Evolutionary conservation across 768 basidiomycete genomes (phyloP).

Genomic region (Lactarius hengduanensis): DNA sequence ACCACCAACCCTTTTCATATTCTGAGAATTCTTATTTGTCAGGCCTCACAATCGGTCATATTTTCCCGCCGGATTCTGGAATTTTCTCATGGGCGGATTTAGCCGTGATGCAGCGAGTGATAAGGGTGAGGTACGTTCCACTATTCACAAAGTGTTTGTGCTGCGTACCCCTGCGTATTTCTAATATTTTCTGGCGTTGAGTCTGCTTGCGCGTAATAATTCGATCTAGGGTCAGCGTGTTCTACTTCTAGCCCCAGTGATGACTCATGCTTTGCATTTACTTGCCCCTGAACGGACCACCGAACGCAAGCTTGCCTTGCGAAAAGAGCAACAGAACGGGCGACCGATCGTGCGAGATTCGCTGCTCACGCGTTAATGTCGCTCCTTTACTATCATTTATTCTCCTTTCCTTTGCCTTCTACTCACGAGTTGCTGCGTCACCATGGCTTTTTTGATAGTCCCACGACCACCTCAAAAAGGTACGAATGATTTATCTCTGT

Average conservation of each 20-base stretch:
- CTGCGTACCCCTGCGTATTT: background rate
- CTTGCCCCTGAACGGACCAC: background rate
- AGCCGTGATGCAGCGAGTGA: constrained; percentile 20
- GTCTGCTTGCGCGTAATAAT: background rate
- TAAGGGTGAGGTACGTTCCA: constrained; percentile 11
- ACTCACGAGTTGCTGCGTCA: constrained; percentile 6
- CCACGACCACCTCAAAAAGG: constrained; percentile 4
- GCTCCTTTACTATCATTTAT: background rate
- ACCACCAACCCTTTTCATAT: constrained; percentile 6
- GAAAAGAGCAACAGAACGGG: background rate
- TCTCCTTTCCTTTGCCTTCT: background rate
- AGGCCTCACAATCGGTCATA: constrained; percentile 12
- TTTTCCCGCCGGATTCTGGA: constrained; percentile 15
- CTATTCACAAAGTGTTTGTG: constrained; percentile 14
- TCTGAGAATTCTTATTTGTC: background rate
- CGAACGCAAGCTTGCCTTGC: background rate
- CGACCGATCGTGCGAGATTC: constrained; percentile 3
- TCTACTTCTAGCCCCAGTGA: background rate
- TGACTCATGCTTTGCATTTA: background rate
- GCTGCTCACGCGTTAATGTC: constrained; percentile 16
- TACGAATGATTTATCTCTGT: background rate
- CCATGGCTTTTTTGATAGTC: constrained; percentile 16
- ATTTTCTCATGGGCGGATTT: constrained; percentile 19
- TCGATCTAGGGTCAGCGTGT: background rate
- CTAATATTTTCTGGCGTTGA: background rate